phyloP scores from a whole-genome alignment of 148 eudicot species.

The Rhododendron williamsianum region DNA sequence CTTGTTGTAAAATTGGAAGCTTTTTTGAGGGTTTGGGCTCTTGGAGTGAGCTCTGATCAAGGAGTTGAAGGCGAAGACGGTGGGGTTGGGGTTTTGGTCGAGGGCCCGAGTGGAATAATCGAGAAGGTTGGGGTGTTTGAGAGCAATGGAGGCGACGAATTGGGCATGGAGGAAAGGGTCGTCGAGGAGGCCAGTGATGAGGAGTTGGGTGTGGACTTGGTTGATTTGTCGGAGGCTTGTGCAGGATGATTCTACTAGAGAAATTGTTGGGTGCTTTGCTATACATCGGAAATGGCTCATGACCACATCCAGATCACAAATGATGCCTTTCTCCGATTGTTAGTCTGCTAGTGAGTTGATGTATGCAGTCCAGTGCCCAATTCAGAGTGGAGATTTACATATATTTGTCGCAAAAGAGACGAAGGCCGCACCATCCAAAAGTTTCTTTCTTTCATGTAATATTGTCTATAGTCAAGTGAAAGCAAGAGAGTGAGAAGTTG shows the following conservation, averaged over 20 bases:
- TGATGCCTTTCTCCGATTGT: no score
- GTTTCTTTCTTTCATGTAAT: no score
- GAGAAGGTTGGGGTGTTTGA: constrained; percentile 22
- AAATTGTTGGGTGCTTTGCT: constrained; percentile 26
- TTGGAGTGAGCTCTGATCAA: constrained; percentile 24
- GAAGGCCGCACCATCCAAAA: no score
- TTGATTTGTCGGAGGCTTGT: constrained; percentile 19
- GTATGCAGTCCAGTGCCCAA: neutral
- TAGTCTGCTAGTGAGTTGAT: no score
- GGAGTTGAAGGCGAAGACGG: constrained; percentile 19
- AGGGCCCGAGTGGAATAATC: constrained; percentile 19
- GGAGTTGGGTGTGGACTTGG: constrained; percentile 26
- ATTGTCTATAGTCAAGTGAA: no score
- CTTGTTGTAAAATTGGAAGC: constrained; percentile 11
- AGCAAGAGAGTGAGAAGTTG: no score
- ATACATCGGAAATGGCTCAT: constrained; percentile 10
- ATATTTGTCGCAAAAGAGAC: no score
- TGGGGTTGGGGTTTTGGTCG: constrained; percentile 9
- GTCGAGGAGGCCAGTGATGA: constrained; percentile 16
- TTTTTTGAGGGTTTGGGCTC: constrained; percentile 14
- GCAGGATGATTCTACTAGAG: constrained; percentile 16
- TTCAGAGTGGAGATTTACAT: no score
- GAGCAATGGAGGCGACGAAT: constrained; percentile 28
- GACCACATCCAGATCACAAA: neutral
- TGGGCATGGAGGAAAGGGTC: constrained; percentile 21